Evolutionary conservation across 1,284 basidiomycete species (phyloP), one percentile per base, ranked within the genome.

Genomic region (Ustilago xerochloae): DNA sequence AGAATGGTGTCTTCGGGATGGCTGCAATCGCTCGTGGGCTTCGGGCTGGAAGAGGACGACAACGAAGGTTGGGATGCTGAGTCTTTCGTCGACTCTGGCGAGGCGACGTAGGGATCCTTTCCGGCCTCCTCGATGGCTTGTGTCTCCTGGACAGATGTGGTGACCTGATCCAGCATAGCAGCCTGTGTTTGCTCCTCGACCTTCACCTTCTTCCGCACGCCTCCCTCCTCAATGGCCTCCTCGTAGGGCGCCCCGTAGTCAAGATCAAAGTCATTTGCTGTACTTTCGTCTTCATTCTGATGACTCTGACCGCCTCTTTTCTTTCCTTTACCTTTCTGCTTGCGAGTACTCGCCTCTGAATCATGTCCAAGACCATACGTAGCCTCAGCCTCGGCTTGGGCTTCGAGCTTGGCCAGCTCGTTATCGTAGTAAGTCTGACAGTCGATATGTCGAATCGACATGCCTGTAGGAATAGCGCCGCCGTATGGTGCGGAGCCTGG

Each of bases 341-440:
- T 16, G 4, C n/a, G n/a, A 26, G 0, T 6, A 33, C 35, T 15
- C 32, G 33, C 45, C 35, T 46, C 28, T n/a, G n/a, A n/a, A n/a
- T n/a, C n/a, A n/a, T n/a, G n/a, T n/a, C n/a, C n/a, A 29, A 41
- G 43, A 38, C 43, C 49, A 29, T 20, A 41, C 38, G 22, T 41
- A 4, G 38, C n/a, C 12, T 30, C 50, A n/a, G 8, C 20, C 28
- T 46, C 41, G 6, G 30, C 39, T 29, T 45, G 20, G 6, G 9
- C 53, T 45, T 65, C 48, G 10, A 68, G 22, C 30, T 20, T 36
- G 4, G 22, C 51, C 15, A 59, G 1, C 29, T 56, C 33, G 0
- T 22, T 13, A 13, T 69, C 60, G 46, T 69, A 69, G 39, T 50
- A 69, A 18, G 39, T n/a, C n/a, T 59, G 39, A 28, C 66, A 69